Conservation (phyloP, 106 monocot species). For the Dioscorea alata region DNA sequence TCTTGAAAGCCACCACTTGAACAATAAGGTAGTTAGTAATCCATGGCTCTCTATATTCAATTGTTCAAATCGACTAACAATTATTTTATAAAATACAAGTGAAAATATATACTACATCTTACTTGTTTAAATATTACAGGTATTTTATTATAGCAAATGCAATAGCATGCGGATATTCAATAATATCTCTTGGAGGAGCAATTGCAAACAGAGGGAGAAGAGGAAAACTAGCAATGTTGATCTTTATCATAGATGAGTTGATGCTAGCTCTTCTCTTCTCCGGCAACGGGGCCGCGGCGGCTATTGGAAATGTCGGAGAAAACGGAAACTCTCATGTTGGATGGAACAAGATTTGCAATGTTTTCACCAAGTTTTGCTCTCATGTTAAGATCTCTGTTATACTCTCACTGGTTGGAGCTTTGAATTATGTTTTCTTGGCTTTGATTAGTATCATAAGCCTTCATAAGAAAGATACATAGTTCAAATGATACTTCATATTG, state of each 20-base stretch:
- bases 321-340: slow-evolving; percentile 44
- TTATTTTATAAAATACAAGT: too few species aligned
- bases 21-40: too few species aligned
- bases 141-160: slow-evolving; percentile 37
- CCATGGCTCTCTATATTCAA: too few species aligned
- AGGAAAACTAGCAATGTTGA: neutral
- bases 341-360: slow-evolving; percentile 62
- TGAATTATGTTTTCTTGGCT: slow-evolving; percentile 20
- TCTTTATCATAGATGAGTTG: slow-evolving; percentile 14
- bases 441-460: slow-evolving; percentile 17
- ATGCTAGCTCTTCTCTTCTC: slow-evolving; percentile 50
- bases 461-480: slow-evolving; percentile 25
- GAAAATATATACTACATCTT: too few species aligned
- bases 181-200: slow-evolving; percentile 7
- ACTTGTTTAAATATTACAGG: slow-evolving; percentile 13
- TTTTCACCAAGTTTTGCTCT: slow-evolving; percentile 37
- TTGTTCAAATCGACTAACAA: too few species aligned
- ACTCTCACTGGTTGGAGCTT: slow-evolving; percentile 23
- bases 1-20: too few species aligned
- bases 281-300: slow-evolving; percentile 37
- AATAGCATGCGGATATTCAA: slow-evolving; percentile 21
- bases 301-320: slow-evolving; percentile 39
- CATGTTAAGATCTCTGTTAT: slow-evolving; percentile 11
- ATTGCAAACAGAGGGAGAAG: neutral
- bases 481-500: too few species aligned